Evolutionary conservation across 495 filamentous ascomycete genomes (phyloP), one percentile per base, ranked within the genome.

Genomic region (Sporormia fimetaria): DNA sequence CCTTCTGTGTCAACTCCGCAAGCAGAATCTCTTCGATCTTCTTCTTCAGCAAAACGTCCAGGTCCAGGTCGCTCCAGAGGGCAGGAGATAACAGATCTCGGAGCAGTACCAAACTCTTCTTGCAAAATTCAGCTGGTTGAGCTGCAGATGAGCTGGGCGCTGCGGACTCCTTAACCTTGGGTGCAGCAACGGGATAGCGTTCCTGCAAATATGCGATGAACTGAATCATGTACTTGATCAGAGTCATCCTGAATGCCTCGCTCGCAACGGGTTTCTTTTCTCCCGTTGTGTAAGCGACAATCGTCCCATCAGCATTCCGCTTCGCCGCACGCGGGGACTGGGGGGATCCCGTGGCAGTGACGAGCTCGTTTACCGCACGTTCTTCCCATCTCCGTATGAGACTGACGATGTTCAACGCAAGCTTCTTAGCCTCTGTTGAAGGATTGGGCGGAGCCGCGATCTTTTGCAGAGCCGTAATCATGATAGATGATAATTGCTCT

Each of bases 351-450:
- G 70, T 68, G 10, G 59, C 37, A 5, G 66, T 54, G 24, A 63
- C 57, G 12, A 21, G 14, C 9, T 47, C 54, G 4, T 33, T 73
- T 3, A 83, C 73, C 8, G 86, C 74, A 24, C 75, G 76, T 54
- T 90, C 71, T 57, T 99, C 92, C 90, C 92, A 99, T 29, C 78
- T 70, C 77, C 85, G 86, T 45, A 96, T 83, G 35, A 96, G 58
- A 42, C 71, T 78, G 59, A 96, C 87, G 47, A 99, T 70, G 47
- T 87, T 87, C 21, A 99, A 68, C 0, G 83, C 88, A 3, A 95
- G 68, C 57, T 86, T 94, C 62, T 90, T 92, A 61, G 77, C 85
- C 56, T 99, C 92, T 36, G 86, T 88, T 0, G 87, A 94, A 4
- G 83, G 78, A 38, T 80, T 92, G 5, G 85, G 78, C 15, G 82